Percentiles rank a stretch among this genome's conserved stretches.
These are phyloP conservation scores for Saccharomycopsis olivae DNA, from an alignment of 805 yeast species.

Conservation along the genomic window DNA sequence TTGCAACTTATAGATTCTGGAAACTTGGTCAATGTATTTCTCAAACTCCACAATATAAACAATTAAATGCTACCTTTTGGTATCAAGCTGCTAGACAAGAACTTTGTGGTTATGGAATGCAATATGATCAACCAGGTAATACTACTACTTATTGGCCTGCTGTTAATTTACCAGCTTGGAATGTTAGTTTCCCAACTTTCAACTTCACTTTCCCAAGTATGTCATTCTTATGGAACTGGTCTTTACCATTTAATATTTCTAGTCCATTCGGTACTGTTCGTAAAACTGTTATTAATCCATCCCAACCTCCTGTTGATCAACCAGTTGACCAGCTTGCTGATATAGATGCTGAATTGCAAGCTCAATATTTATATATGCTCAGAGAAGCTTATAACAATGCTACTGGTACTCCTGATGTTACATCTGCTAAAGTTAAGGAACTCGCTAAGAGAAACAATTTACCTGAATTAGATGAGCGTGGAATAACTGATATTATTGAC, in stretches of 20 bases:
- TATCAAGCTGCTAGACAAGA: slow-evolving; percentile 16
- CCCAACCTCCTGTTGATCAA: neutral
- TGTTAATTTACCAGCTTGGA: neutral
- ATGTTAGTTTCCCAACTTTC: neutral
- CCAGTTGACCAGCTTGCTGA: neutral
- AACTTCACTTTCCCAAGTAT: neutral
- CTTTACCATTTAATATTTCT: neutral
- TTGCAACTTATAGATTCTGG: slow-evolving; percentile 4
- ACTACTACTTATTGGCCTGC: neutral
- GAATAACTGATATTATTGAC: no score
- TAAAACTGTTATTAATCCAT: neutral
- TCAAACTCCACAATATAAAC: slow-evolving; percentile 7
- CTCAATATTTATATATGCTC: slow-evolving; percentile 12
- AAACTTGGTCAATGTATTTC: slow-evolving; percentile 15
- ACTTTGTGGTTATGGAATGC: slow-evolving; percentile 14
- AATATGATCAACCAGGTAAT: neutral
- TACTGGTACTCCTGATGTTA: neutral
- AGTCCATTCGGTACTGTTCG: neutral
- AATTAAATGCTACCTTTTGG: slow-evolving; percentile 14
- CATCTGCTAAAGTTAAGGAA: neutral
- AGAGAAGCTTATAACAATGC: neutral
- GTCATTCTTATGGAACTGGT: neutral
- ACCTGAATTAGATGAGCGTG: no score
- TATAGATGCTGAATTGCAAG: slow-evolving; percentile 9
- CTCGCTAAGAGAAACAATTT: no score